Evolutionary conservation across 2,329 filamentous ascomycete species (phyloP).

Genomic region (Nemania sp.): DNA sequence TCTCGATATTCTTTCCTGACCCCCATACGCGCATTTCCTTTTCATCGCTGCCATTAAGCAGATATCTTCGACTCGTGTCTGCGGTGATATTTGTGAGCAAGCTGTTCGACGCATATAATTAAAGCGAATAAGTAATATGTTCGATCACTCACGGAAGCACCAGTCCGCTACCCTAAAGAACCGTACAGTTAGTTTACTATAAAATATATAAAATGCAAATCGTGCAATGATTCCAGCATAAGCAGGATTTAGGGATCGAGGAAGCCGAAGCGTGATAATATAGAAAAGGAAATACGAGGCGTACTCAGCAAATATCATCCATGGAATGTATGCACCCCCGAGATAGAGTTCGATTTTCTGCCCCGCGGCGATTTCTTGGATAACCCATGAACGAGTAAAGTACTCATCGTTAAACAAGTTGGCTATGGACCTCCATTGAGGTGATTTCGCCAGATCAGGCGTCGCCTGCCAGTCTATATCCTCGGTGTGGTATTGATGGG

Average conservation of each 20-base stretch:
- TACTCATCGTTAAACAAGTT: conserved; percentile 34
- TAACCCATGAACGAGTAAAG: conserved; percentile 35
- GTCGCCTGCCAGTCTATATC: not conserved
- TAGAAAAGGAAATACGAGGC: not conserved
- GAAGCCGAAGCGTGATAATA: not conserved
- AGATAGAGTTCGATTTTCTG: conserved; percentile 29
- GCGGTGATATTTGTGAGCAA: not conserved
- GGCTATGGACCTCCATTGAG: conserved; percentile 25
- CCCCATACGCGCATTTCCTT: conserved; percentile 18
- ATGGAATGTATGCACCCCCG: conserved; percentile 32
- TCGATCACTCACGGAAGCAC: conserved; percentile 25
- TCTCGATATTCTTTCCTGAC: conserved; percentile 21
- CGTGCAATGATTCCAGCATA: not conserved
- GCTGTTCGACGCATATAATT: not conserved
- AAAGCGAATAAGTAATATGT: not conserved
- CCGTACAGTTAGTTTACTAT: conserved; percentile 1
- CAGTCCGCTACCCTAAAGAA: conserved; percentile 9
- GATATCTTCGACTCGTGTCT: conserved; percentile 17
- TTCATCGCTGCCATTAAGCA: conserved; percentile 15
- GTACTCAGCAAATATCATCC: conserved; percentile 24
- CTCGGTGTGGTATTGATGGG: conserved; percentile 17
- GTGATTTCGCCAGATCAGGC: not conserved
- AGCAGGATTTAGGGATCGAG: not conserved
- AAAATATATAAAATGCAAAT: not conserved
- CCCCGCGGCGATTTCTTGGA: conserved; percentile 34